Evolutionary conservation across 1,284 basidiomycete species (phyloP).

Genomic region (Fomes fomentarius): DNA sequence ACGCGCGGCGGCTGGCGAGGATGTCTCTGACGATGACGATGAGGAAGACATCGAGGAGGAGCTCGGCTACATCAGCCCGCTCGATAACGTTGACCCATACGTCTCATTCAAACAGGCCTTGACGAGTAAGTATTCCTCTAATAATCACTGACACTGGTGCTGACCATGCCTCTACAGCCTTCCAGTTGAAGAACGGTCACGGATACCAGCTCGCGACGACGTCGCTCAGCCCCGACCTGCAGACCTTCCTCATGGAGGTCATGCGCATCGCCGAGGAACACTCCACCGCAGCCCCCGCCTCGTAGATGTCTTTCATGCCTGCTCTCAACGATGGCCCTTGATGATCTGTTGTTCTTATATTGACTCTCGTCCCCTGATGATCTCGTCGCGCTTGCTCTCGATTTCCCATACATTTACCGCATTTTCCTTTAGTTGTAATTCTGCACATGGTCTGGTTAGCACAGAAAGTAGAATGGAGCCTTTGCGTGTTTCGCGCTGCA

Average conservation of each 20-base stretch:
- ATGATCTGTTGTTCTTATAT: not conserved
- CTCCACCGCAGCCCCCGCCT: conserved; percentile 7
- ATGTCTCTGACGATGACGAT: conserved; percentile 51
- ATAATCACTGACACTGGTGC: not conserved
- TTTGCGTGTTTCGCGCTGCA: no score
- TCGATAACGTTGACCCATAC: conserved; percentile 77
- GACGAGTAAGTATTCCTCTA: conserved; percentile 50
- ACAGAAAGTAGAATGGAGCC: not conserved
- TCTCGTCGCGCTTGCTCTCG: not conserved
- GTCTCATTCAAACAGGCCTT: conserved; percentile 74
- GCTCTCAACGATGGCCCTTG: not conserved
- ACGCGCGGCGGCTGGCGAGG: conserved; percentile 42
- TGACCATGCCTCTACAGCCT: conserved; percentile 47
- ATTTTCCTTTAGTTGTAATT: not conserved
- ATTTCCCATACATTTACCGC: not conserved
- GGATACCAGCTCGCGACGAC: conserved; percentile 76
- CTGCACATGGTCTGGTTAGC: not conserved
- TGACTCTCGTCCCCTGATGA: not conserved
- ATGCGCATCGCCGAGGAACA: conserved; percentile 61
- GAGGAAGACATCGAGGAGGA: conserved; percentile 74
- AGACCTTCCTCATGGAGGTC: conserved; percentile 80
- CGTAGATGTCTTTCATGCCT: not conserved
- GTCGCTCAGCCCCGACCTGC: conserved; percentile 68
- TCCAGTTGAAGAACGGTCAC: conserved; percentile 71
- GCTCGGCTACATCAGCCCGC: conserved; percentile 77